Percentiles rank a stretch among this genome's conserved stretches.
Evolutionary conservation across 208 protist species (phyloP).

Genomic region (Acanthamoeba culbertsoni): DNA sequence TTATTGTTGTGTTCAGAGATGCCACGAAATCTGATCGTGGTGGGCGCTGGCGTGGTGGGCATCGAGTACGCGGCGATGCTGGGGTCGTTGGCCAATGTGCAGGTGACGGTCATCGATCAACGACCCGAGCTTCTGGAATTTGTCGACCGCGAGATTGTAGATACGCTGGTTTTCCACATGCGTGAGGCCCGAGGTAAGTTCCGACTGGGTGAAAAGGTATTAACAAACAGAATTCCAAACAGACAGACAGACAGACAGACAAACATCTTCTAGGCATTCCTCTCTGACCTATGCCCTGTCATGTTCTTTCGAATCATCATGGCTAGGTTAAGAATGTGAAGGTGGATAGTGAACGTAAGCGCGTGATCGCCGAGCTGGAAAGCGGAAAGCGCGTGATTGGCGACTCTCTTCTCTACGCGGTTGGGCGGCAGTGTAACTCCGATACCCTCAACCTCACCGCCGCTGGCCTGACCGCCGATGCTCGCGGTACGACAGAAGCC

Average conservation of each 20-base stretch:
- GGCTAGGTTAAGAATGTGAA: not conserved
- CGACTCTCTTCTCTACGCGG: conserved; percentile 62
- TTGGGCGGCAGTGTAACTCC: conserved; percentile 64
- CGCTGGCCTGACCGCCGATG: conserved; percentile 25
- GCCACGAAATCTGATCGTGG: conserved; percentile 65
- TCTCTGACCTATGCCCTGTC: too few relatives aligned
- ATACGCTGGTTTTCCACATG: conserved; percentile 59
- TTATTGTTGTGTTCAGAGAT: not conserved
- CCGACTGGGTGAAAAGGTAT: conserved; percentile 59
- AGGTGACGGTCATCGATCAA: conserved; percentile 55
- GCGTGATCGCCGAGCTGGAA: conserved; percentile 53
- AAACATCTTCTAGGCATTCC: too few relatives aligned
- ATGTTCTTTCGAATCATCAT: not conserved
- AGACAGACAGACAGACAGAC: too few relatives aligned
- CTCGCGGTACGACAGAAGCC: conserved; percentile 3
- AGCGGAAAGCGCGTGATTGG: conserved; percentile 61
- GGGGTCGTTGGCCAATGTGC: not conserved
- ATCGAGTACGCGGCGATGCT: conserved; percentile 59
- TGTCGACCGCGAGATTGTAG: conserved; percentile 63
- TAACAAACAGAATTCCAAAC: too few relatives aligned
- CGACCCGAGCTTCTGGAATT: conserved; percentile 54
- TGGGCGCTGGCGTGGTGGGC: conserved; percentile 63
- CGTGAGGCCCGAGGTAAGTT: conserved; percentile 55
- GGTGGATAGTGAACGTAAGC: not conserved
- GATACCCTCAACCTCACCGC: conserved; percentile 42